Base-by-base conservation (phyloP, 257 asterid species). In the Salvia miltiorrhiza region DNA sequence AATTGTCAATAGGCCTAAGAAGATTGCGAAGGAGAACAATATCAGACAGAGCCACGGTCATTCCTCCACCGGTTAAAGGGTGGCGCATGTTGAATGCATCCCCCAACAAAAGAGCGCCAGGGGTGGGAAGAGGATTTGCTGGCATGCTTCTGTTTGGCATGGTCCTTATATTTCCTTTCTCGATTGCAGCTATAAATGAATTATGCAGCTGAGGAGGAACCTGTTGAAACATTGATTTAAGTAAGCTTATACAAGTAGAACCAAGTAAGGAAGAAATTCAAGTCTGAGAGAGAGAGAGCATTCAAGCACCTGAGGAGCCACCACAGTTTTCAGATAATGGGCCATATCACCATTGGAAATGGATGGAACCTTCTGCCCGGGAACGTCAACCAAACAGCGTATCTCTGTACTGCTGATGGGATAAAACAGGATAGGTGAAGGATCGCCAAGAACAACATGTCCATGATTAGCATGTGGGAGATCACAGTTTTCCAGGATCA, bases 61-160 rank as follows among this genome's bases (percentile, higher is more conserved):
- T 87, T 79, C 93, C 93, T 74, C 93, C 93, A 52, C 93, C 93
- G 0, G 93, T 82, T 48, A 87, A 72, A 72, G 93, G 90, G 77
- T 87, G 93, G 24, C 93, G 84, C 93, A 87, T 87, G 77, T 87
- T 87, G 73, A 87, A 87, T 1, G 93, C 88, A n/a, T 87, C 93
- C 2, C 93, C 93, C 79, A 87, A 65, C 14, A 87, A 66, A 75
- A 87, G 70, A 19, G 93, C 90, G 7, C 93, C 93, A 0, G 93
- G 93, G 5, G 87, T 84, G 9, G 85, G 87, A 3, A 60, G 87
- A 40, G 88, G 88, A 75, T 40, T 74, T 1, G 93, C 93, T 0
- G 93, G 84, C 93, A 87, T 87, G 84, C 88, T 84, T 77, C 87
- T 75, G 80, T 82, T 84, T 9, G 88, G 85, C 90, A 84, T 84